Evolutionary conservation across 2,329 filamentous ascomycete species (phyloP), one percentile per base, ranked within the genome.

Genomic region (Madurella mycetomatis): DNA sequence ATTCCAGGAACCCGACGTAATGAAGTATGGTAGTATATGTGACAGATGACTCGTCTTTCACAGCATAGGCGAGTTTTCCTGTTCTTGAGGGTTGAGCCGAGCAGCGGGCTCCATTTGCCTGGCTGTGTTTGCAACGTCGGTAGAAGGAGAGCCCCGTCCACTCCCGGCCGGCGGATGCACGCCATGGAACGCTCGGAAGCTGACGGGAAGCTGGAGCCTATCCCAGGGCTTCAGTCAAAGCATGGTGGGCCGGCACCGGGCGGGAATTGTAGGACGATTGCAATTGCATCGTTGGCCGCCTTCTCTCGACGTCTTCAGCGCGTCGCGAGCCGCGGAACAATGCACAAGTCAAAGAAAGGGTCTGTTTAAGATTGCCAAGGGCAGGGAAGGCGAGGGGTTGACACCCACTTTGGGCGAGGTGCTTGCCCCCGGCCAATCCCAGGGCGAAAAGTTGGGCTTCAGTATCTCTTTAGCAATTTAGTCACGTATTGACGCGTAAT

Each of bases 371-470:
- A 47, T 49, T 53, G 54, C 53, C 59, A 57, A 54, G 54, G 46
- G 41, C 48, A 49, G 46, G 51, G 45, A 49, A 42, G 42, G 48
- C 50, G 50, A 56, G 50, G 50, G 45, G 54, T 47, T 45, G 42
- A 48, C 25, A 40, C 46, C 54, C 54, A 54, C 56, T 49, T 44
- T 25, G 25, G 25, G 17, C 13, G 12, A 47, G 37, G 17, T 34
- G 32, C 30, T 16, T n/a, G n/a, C 30, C 30, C n/a, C 30, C 16
- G 51, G 50, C 60, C 60, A 62, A 62, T 62, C 60, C 54, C 30
- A 50, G 25, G 13, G 8, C 25, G 34, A 16, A 16, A 17, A 13
- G 17, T 32, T 17, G 19, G 41, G 17, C n/a, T 30, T n/a, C 12
- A 12, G n/a, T 41, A 43, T 13, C 8, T 17, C 34, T 18, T 52